Conservation (phyloP, 495 filamentous ascomycete species). For the Astrothelium macrocarpum region DNA sequence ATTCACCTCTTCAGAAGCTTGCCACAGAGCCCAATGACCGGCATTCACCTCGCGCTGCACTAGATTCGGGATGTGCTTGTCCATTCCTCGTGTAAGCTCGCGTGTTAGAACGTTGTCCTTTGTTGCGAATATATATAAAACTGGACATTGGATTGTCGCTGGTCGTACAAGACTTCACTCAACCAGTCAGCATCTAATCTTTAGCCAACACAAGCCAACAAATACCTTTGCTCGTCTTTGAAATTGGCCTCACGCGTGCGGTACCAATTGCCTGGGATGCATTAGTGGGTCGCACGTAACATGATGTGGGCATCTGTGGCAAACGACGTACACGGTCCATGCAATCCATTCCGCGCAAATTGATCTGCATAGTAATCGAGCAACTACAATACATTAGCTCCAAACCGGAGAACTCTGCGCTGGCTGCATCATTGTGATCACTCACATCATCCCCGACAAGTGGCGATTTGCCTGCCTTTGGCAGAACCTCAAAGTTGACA, state of each 20-base stretch:
- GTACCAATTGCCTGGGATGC: conserved; percentile 68
- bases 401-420: neutral
- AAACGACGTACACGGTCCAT: conserved; percentile 53
- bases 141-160: conserved; percentile 49
- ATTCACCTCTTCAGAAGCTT: conserved; percentile 33
- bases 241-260: conserved; percentile 59
- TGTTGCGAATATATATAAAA: conserved; percentile 64
- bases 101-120: conserved; percentile 56
- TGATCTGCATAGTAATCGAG: conserved; percentile 66
- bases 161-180: conserved; percentile 17
- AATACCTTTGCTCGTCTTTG: conserved; percentile 50
- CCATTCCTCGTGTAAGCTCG: conserved; percentile 57
- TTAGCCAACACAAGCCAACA: neutral
- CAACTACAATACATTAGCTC: conserved; percentile 38
- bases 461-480: conserved; percentile 37
- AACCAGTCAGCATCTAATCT: neutral
- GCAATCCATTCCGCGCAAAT: conserved; percentile 60
- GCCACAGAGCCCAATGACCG: conserved; percentile 35
- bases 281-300: neutral
- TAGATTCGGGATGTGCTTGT: conserved; percentile 50
- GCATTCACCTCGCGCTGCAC: conserved; percentile 34
- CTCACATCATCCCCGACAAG: conserved; percentile 52
- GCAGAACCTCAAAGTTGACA: conserved; percentile 45
- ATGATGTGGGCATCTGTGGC: neutral
- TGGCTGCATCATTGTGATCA: conserved; percentile 8